Percentiles rank a stretch among this genome's conserved stretches.
These are phyloP conservation scores for Euptelea pleiosperma DNA, from an alignment of 164 flowering plant genomes.

Conservation along the genomic window DNA sequence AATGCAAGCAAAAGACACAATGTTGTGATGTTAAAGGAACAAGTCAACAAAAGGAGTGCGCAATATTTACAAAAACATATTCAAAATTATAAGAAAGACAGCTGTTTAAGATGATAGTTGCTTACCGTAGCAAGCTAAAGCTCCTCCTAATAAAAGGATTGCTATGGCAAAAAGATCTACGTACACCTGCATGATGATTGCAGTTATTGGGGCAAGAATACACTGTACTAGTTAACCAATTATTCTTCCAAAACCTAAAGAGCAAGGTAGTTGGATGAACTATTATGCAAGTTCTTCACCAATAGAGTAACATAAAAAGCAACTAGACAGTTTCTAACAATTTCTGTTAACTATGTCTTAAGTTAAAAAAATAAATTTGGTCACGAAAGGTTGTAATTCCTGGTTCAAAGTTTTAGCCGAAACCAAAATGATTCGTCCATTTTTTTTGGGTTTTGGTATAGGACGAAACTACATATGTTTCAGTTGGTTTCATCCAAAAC, in stretches of 20 bases:
- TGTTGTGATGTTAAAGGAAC: too few species aligned
- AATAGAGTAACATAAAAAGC: too few species aligned
- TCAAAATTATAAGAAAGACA: not conserved
- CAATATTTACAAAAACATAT: not conserved
- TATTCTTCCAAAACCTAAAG: not conserved
- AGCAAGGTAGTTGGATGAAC: not conserved
- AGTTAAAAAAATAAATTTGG: too few species aligned
- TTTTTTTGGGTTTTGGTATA: too few species aligned
- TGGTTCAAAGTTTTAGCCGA: too few species aligned
- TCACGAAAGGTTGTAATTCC: too few species aligned
- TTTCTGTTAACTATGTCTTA: too few species aligned
- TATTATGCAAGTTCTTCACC: not conserved
- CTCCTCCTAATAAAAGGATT: constrained; percentile 61
- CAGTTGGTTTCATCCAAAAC: too few species aligned
- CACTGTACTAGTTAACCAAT: not conserved
- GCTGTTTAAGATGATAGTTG: constrained; percentile 3
- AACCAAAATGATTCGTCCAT: too few species aligned
- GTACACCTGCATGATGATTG: constrained; percentile 63
- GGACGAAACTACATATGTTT: too few species aligned
- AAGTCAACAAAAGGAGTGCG: too few species aligned
- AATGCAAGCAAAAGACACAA: not conserved
- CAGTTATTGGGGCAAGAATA: constrained; percentile 5
- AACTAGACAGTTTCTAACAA: too few species aligned
- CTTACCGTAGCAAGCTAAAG: constrained; percentile 86
- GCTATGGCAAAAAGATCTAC: constrained; percentile 53